phyloP scores from a whole-genome alignment of 768 basidiomycete species.

The Flagelloscypha sp. region DNA sequence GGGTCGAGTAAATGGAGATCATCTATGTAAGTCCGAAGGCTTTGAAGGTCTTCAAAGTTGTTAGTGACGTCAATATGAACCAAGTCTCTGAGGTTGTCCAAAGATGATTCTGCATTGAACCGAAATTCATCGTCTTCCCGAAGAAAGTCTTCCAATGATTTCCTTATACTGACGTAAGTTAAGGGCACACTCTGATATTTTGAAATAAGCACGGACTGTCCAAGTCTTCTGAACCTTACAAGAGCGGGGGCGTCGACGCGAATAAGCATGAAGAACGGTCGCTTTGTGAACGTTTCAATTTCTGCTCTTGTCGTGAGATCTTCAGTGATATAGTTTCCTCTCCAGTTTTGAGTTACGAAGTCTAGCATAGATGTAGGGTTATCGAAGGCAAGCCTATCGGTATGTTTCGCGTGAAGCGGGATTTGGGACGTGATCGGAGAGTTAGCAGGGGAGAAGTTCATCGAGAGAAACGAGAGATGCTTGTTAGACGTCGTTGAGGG shows the following conservation, averaged over 20 bases:
- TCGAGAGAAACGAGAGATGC: constrained; percentile 9
- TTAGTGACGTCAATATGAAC: constrained; percentile 59
- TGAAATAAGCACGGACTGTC: too few species aligned
- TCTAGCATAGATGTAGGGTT: constrained; percentile 51
- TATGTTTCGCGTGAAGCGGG: too few species aligned
- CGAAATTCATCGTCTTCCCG: constrained; percentile 57
- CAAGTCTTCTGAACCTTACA: too few species aligned
- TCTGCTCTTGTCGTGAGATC: constrained; percentile 50
- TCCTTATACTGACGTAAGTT: too few species aligned
- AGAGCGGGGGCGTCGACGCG: constrained; percentile 76
- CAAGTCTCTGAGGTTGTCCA: constrained; percentile 35
- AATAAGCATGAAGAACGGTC: constrained; percentile 88
- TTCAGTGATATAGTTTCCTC: constrained; percentile 68
- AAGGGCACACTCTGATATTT: too few species aligned
- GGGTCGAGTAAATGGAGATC: constrained; percentile 58
- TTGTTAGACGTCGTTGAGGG: constrained; percentile 10
- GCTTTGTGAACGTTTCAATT: constrained; percentile 64
- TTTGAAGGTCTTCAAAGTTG: constrained; percentile 44
- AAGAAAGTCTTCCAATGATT: constrained; percentile 68
- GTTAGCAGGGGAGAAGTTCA: constrained; percentile 5
- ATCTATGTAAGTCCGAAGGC: constrained; percentile 58
- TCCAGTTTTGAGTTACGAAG: constrained; percentile 79
- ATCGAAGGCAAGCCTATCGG: constrained; percentile 36
- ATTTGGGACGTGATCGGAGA: constrained; percentile 16
- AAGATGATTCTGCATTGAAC: constrained; percentile 23